phyloP scores from a whole-genome alignment of 2,329 filamentous ascomycete species.

The Paecilomyces fulvus region DNA sequence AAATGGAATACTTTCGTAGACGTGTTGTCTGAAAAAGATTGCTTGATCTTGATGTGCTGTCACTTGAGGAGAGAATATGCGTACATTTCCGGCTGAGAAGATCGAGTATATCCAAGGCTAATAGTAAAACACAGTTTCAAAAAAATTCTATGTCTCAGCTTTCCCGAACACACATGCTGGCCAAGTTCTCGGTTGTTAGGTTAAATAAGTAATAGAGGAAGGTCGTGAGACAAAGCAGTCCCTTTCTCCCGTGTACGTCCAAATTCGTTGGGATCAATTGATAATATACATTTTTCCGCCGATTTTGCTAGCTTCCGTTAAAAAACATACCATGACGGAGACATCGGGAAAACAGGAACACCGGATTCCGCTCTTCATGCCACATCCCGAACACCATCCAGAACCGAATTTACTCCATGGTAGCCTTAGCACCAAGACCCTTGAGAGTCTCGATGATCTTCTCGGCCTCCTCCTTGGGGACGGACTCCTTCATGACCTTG shows the following conservation, averaged over 20 bases:
- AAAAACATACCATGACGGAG: not conserved
- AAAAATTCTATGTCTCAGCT: not conserved
- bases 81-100: not conserved
- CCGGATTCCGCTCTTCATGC: not conserved
- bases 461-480: conserved; percentile 97
- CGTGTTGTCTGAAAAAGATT: not conserved
- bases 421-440: conserved; percentile 77
- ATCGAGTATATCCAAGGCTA: not conserved
- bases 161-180: not conserved
- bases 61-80: not conserved
- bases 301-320: not conserved
- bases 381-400: conserved; percentile 1
- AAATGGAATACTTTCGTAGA: not conserved
- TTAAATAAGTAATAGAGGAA: not conserved
- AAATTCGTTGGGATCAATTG: not conserved
- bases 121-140: conserved; percentile 1
- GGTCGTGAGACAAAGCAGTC: not conserved
- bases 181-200: not conserved
- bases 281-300: conserved; percentile 1
- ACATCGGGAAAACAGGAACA: not conserved
- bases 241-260: not conserved
- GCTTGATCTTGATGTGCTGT: not conserved
- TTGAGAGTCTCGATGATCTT: conserved; percentile 96
- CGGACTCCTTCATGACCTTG: conserved; percentile 98
- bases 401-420: conserved; percentile 65